phyloP scores from a whole-genome alignment of 768 basidiomycete species.

The Agrocybe pediades region DNA sequence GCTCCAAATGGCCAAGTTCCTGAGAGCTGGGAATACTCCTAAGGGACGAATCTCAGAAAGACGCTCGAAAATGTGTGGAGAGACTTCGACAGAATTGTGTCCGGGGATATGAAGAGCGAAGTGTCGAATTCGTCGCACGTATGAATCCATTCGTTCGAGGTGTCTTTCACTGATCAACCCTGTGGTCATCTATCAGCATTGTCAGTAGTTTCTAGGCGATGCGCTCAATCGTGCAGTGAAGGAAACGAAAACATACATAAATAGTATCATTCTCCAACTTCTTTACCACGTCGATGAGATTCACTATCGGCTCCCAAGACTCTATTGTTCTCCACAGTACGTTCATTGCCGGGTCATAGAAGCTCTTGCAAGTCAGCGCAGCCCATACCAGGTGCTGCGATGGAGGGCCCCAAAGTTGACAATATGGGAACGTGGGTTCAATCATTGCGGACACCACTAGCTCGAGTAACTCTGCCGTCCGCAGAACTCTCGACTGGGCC shows the following conservation, averaged over 20 bases:
- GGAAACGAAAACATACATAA: too few species aligned
- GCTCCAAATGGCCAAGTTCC: not conserved
- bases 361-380: not conserved
- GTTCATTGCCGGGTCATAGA: not conserved
- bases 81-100: not conserved
- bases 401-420: too few species aligned
- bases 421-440: not conserved
- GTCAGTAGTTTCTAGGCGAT: too few species aligned
- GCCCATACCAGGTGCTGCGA: not conserved
- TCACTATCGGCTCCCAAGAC: not conserved
- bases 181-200: not conserved
- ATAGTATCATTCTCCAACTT: too few species aligned
- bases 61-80: not conserved
- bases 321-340: not conserved
- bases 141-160: not conserved
- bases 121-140: not conserved
- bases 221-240: too few species aligned
- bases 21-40: not conserved
- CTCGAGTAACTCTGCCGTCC: not conserved
- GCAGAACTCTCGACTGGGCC: not conserved
- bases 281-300: not conserved
- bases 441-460: not conserved
- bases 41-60: not conserved
- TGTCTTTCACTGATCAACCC: not conserved
- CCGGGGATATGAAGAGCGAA: not conserved